Evolutionary conservation across 306 rosid genomes (phyloP).

Genomic region (Dryas alaskensis): DNA sequence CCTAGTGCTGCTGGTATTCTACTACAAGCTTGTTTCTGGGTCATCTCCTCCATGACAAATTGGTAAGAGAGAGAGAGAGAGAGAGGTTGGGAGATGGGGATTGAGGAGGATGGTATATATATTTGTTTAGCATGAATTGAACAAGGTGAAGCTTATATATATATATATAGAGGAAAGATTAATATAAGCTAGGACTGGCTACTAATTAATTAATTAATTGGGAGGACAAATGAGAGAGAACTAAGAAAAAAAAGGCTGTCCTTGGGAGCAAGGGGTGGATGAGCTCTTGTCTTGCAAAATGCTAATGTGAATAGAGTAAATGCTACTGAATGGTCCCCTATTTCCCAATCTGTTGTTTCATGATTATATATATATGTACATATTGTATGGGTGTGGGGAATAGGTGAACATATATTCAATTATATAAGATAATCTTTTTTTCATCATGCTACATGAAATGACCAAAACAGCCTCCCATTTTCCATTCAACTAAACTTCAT

Average conservation of each 20-base stretch:
- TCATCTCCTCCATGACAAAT: constrained; percentile 43
- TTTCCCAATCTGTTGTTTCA: constrained; percentile 20
- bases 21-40: constrained; percentile 28
- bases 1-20: constrained; percentile 35
- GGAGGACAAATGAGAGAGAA: constrained; percentile 9
- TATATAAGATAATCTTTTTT: too few relatives aligned
- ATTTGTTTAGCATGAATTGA: background rate
- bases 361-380: background rate
- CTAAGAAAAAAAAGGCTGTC: constrained; percentile 24
- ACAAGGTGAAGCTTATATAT: constrained; percentile 9
- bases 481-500: too few relatives aligned
- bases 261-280: constrained; percentile 55
- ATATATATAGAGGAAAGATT: constrained; percentile 28
- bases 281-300: constrained; percentile 50
- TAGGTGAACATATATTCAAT: too few relatives aligned
- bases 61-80: background rate
- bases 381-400: background rate
- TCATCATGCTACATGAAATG: too few relatives aligned
- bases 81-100: background rate
- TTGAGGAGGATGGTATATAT: constrained; percentile 16
- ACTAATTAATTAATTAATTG: background rate
- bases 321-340: constrained; percentile 42
- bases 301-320: constrained; percentile 40
- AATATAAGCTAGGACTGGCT: background rate
- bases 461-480: too few relatives aligned